phyloP scores from a whole-genome alignment of 371 early-diverging fungal species.

The Lichtheimia ornata region DNA sequence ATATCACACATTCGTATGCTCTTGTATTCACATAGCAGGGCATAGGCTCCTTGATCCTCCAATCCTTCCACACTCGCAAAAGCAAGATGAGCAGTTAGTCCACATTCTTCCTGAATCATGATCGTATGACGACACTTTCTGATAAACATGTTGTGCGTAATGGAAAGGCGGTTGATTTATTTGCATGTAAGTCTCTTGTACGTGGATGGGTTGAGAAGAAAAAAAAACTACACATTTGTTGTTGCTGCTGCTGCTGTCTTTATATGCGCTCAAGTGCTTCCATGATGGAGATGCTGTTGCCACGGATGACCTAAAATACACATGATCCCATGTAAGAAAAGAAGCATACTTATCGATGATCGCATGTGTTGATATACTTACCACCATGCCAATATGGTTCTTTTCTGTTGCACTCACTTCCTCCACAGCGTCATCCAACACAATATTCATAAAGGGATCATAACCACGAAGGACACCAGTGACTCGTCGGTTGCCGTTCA shows the following conservation, averaged over 20 bases:
- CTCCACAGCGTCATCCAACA: conserved; percentile 94
- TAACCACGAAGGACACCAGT: conserved; percentile 94
- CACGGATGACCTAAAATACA: conserved; percentile 81
- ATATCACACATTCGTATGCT: too few relatives aligned
- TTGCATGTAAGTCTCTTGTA: too few relatives aligned
- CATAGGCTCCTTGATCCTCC: too few relatives aligned
- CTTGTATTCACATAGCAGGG: too few relatives aligned
- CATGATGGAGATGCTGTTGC: conserved; percentile 89
- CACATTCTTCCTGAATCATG: too few relatives aligned
- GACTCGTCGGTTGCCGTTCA: conserved; percentile 92
- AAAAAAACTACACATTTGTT: too few relatives aligned
- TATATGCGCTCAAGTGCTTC: conserved; percentile 89
- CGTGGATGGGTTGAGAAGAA: too few relatives aligned
- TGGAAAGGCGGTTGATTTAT: too few relatives aligned
- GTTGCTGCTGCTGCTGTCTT: not conserved
- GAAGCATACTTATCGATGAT: not conserved
- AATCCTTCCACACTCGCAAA: too few relatives aligned
- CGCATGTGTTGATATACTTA: conserved; percentile 40
- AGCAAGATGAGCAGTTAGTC: too few relatives aligned
- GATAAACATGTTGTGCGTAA: too few relatives aligned
- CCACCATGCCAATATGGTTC: conserved; percentile 84
- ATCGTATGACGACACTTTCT: too few relatives aligned
- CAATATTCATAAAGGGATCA: conserved; percentile 98
- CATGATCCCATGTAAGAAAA: not conserved
- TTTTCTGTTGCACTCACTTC: conserved; percentile 72